Conservation (phyloP, 805 yeast genomes). For the Teunomyces funiuensis region DNA sequence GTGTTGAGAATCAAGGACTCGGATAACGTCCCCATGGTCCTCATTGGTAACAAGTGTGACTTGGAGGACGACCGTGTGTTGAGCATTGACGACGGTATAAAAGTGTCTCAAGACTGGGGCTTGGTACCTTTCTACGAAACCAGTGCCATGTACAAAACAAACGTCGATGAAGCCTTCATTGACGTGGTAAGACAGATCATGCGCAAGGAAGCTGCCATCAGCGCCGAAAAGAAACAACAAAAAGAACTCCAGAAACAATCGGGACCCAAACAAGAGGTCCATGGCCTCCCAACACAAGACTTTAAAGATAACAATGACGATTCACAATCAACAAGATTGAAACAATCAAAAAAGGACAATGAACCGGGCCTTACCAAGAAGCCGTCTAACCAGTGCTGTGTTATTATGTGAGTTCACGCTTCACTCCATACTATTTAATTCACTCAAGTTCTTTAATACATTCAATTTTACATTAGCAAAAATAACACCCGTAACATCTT, state of each 20-base stretch:
- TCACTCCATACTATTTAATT: conserved; percentile 1
- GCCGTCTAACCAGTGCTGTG: conserved; percentile 29
- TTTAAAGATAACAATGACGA: conserved; percentile 8
- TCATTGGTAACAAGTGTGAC: conserved; percentile 91
- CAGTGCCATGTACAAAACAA: conserved; percentile 85
- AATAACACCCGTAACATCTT: neutral
- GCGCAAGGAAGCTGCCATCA: conserved; percentile 60
- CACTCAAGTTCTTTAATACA: neutral
- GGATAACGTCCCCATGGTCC: conserved; percentile 78
- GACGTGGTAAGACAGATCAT: conserved; percentile 89
- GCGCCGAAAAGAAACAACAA: conserved; percentile 46
- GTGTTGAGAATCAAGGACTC: conserved; percentile 80
- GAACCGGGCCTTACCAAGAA: conserved; percentile 8
- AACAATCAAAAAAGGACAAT: conserved; percentile 21
- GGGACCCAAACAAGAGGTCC: conserved; percentile 1
- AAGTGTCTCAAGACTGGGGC: conserved; percentile 83
- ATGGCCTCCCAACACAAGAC: neutral
- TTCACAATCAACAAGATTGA: conserved; percentile 15
- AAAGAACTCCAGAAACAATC: conserved; percentile 40
- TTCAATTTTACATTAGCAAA: conserved; percentile 1
- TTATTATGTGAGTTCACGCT: conserved; percentile 21
- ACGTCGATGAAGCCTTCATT: conserved; percentile 86
- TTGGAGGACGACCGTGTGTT: conserved; percentile 71
- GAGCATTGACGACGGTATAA: conserved; percentile 77
- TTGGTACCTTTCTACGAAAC: conserved; percentile 90